A percentile compares a stretch with the other conserved stretches of the same genome.
phyloP scores from a whole-genome alignment of 495 filamentous ascomycete genomes.

The Darksidea phi region DNA sequence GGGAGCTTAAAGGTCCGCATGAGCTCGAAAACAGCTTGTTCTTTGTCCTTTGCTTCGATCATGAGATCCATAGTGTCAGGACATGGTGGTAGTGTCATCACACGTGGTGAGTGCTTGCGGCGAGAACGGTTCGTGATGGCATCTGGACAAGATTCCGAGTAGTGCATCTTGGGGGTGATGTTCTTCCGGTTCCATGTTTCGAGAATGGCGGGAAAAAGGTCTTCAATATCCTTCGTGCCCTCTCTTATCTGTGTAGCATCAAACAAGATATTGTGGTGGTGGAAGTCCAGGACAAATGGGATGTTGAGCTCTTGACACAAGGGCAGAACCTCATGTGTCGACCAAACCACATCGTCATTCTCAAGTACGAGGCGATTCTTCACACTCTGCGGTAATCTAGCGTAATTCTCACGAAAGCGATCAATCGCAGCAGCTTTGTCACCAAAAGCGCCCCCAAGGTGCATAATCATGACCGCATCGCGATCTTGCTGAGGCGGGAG shows the following conservation, averaged over 20 bases:
- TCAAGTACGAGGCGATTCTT: slow-evolving; percentile 85
- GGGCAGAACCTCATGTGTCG: slow-evolving; percentile 85
- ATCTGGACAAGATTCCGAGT: slow-evolving; percentile 72
- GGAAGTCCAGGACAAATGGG: slow-evolving; percentile 87
- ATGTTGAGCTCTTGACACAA: slow-evolving; percentile 92
- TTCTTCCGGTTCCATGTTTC: slow-evolving; percentile 83
- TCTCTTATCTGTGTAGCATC: slow-evolving; percentile 69
- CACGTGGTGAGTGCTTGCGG: slow-evolving; percentile 79
- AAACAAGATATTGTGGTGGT: slow-evolving; percentile 95
- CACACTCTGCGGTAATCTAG: slow-evolving; percentile 59
- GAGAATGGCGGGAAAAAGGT: slow-evolving; percentile 68
- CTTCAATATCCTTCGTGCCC: slow-evolving; percentile 78
- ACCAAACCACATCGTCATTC: slow-evolving; percentile 91
- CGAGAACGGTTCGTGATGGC: slow-evolving; percentile 75
- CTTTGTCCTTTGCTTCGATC: slow-evolving; percentile 99
- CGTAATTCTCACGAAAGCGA: slow-evolving; percentile 79
- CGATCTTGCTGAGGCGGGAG: slow-evolving; percentile 77
- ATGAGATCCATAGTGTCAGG: slow-evolving; percentile 83
- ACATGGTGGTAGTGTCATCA: slow-evolving; percentile 77
- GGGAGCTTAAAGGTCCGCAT: slow-evolving; percentile 85
- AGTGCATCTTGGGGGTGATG: slow-evolving; percentile 96
- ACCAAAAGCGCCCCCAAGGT: slow-evolving; percentile 90
- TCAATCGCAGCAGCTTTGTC: slow-evolving; percentile 80
- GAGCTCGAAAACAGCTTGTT: slow-evolving; percentile 93
- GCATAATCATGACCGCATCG: slow-evolving; percentile 91